Evolutionary conservation across 139 green algal genomes (phyloP).

Genomic region (Chlorella vulgaris): DNA sequence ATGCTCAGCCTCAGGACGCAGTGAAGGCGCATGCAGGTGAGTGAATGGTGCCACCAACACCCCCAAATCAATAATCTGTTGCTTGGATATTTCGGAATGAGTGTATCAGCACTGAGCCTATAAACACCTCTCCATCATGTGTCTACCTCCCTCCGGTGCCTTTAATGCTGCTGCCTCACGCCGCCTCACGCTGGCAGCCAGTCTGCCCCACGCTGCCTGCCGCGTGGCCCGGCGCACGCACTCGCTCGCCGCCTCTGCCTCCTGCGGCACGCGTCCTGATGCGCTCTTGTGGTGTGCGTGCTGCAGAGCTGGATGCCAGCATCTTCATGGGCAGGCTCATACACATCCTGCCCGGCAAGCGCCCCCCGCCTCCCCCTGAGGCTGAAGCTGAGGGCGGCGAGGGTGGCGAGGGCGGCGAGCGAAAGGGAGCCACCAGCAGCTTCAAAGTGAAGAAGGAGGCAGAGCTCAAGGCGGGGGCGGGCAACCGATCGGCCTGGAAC

Average conservation of each 20-base stretch:
- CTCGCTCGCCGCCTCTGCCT: no score
- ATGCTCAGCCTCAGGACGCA: conserved; percentile 73
- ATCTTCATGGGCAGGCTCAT: conserved; percentile 93
- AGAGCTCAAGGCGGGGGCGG: conserved; percentile 74
- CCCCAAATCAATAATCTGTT: no score
- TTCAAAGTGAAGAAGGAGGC: conserved; percentile 77
- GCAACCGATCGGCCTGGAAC: conserved; percentile 90
- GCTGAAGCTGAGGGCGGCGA: conserved; percentile 22
- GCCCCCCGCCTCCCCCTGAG: conserved; percentile 35
- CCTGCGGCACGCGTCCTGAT: neutral
- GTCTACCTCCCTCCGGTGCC: no score
- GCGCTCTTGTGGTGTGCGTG: neutral
- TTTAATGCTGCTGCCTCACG: no score
- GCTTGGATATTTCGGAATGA: no score
- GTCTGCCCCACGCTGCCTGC: no score
- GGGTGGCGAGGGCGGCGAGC: conserved; percentile 14
- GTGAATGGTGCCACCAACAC: no score
- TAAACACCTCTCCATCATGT: no score
- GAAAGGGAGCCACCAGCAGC: conserved; percentile 13
- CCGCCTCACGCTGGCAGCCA: no score
- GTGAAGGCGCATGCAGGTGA: conserved; percentile 57
- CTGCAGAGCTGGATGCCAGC: conserved; percentile 54
- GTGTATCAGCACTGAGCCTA: no score
- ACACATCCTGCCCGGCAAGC: conserved; percentile 88
- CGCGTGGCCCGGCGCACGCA: no score